Evolutionary conservation across 169 alveolate genomes (phyloP).

Genomic region (Cryptosporidium xiaoi): DNA sequence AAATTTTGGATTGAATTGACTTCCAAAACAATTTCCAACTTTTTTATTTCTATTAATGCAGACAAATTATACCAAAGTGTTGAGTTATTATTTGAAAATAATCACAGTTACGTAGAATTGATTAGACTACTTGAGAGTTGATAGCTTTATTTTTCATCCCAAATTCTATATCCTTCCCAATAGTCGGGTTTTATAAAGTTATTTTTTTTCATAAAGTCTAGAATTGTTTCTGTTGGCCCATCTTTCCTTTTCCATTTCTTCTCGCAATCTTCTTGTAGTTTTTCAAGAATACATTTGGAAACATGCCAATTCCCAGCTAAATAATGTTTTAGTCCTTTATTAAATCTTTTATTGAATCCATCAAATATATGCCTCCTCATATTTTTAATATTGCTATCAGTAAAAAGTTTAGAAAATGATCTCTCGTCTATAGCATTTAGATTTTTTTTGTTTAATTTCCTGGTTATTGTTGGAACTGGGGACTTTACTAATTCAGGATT

Average conservation of each 20-base stretch:
- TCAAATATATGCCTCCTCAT: conserved; percentile 82
- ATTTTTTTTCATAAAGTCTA: conserved; percentile 81
- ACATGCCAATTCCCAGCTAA: conserved; percentile 86
- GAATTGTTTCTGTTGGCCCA: conserved; percentile 86
- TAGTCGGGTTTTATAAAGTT: conserved; percentile 83
- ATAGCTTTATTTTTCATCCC: conserved; percentile 54
- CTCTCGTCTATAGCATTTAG: conserved; percentile 73
- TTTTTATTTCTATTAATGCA: neutral
- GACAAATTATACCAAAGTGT: neutral
- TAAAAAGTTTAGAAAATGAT: conserved; percentile 77
- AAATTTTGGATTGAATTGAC: conserved; percentile 26
- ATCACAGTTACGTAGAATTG: conserved; percentile 14
- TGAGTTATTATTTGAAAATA: conserved; percentile 8
- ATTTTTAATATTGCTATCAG: conserved; percentile 78
- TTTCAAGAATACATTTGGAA: conserved; percentile 78
- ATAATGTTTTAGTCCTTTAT: conserved; percentile 82
- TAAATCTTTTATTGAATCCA: conserved; percentile 82
- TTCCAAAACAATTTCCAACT: conserved; percentile 1
- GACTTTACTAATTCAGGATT: conserved; percentile 41
- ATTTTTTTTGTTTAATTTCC: conserved; percentile 21
- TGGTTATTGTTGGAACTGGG: neutral
- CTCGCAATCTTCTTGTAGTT: conserved; percentile 77
- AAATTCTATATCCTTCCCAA: conserved; percentile 90
- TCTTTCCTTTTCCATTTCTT: conserved; percentile 72
- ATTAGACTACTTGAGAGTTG: conserved; percentile 5